Conservation (phyloP, 352 stramenopile species). For the Phytophthora lateralis region DNA sequence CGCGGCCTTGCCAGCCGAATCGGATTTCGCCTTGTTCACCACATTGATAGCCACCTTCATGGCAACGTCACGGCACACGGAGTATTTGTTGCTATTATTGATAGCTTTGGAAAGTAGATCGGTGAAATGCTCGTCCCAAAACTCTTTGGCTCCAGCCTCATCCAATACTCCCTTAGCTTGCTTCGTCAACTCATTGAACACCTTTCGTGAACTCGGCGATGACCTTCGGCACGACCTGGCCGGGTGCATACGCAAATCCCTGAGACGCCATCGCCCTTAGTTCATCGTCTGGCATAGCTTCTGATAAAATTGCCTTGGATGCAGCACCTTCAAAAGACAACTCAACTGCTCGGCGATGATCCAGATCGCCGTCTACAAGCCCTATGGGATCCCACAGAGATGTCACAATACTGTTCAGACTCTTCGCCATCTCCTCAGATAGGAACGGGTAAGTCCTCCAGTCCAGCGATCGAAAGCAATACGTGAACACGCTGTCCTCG, state of each 20-base stretch:
- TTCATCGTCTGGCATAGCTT: not conserved
- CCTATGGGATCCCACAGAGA: not conserved
- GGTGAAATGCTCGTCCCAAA: no score
- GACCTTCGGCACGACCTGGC: no score
- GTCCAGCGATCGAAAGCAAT: not conserved
- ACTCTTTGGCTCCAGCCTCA: no score
- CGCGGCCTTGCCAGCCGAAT: no score
- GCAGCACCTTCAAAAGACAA: not conserved
- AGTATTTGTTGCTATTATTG: no score
- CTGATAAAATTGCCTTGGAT: not conserved
- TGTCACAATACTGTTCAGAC: not conserved
- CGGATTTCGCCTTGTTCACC: no score
- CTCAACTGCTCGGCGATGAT: not conserved
- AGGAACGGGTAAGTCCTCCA: not conserved
- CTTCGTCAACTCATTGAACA: no score
- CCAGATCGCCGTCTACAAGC: conserved; percentile 1
- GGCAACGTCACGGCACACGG: no score
- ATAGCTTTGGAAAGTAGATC: no score
- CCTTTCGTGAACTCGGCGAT: no score
- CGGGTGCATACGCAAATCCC: not conserved
- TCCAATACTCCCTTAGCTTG: no score
- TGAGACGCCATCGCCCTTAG: not conserved
- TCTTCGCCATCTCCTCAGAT: not conserved
- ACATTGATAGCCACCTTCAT: no score
- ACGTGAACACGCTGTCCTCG: not conserved